Percentiles rank a stretch among this genome's conserved stretches.
Conservation (phyloP, 2,329 filamentous ascomycete genomes). For the Colletotrichum zoysiae region DNA sequence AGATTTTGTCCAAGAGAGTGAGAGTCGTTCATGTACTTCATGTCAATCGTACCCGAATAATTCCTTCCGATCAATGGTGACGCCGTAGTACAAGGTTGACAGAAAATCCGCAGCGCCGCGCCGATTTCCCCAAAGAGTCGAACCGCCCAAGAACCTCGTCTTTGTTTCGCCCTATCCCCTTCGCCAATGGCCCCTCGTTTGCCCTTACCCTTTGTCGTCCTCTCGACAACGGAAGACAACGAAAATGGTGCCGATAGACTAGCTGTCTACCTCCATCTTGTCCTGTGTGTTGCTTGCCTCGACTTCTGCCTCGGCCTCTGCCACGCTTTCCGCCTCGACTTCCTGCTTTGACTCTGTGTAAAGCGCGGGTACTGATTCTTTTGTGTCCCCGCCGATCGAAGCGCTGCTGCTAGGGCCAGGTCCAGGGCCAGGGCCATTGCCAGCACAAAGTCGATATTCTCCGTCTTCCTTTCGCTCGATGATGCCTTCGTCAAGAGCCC, state of each 20-base stretch:
- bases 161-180: background rate
- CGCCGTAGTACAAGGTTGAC: conserved; percentile 35
- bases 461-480: conserved; percentile 69
- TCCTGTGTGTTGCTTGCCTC: conserved; percentile 3
- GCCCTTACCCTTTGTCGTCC: background rate
- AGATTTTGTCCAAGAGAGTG: conserved; percentile 22
- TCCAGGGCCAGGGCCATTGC: conserved; percentile 47
- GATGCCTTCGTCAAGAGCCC: conserved; percentile 74
- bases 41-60: conserved; percentile 39
- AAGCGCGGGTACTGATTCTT: conserved; percentile 43
- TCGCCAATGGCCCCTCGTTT: background rate
- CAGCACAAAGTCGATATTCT: conserved; percentile 66
- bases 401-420: conserved; percentile 20
- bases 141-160: background rate
- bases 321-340: conserved; percentile 16
- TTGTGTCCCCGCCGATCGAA: conserved; percentile 31
- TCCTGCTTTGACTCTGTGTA: conserved; percentile 40
- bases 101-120: conserved; percentile 26
- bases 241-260: background rate
- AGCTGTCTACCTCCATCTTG: conserved; percentile 35
- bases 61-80: conserved; percentile 28
- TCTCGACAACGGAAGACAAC: background rate
- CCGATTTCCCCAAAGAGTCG: conserved; percentile 23
- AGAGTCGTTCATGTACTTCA: conserved; percentile 39
- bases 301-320: background rate